phyloP scores from a whole-genome alignment of 768 basidiomycete genomes.

The Lentinula aciculospora region DNA sequence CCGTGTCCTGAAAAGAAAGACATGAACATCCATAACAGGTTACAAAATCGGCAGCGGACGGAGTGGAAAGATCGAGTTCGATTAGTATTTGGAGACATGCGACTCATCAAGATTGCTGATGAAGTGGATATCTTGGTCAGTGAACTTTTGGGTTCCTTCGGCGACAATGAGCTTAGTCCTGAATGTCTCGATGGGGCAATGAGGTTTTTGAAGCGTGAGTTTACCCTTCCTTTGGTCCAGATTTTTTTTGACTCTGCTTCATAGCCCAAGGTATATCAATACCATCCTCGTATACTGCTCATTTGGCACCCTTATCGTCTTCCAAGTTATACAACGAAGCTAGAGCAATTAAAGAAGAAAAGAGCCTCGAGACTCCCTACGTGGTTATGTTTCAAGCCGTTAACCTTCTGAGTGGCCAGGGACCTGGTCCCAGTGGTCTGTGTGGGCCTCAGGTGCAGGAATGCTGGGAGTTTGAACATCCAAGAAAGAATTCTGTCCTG shows the following conservation, averaged over 20 bases:
- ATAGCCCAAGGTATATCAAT: conserved; percentile 92
- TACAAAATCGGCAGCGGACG: conserved; percentile 73
- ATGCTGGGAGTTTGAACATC: conserved; percentile 98
- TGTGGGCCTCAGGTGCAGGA: conserved; percentile 87
- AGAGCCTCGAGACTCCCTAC: conserved; percentile 89
- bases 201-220: conserved; percentile 85
- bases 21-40: conserved; percentile 34
- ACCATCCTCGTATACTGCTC: conserved; percentile 92
- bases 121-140: conserved; percentile 90
- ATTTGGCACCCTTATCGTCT: conserved; percentile 90
- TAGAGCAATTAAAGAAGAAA: conserved; percentile 54
- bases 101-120: conserved; percentile 75
- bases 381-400: conserved; percentile 98
- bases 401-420: conserved; percentile 79
- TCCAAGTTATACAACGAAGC: conserved; percentile 90
- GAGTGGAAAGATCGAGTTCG: conserved; percentile 84
- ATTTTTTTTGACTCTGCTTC: neutral
- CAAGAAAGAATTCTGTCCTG: conserved; percentile 70
- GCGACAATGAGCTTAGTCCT: conserved; percentile 97
- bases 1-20: conserved; percentile 4
- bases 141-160: conserved; percentile 95
- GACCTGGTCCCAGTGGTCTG: conserved; percentile 49
- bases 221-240: conserved; percentile 7
- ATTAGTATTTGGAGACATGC: conserved; percentile 94
- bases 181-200: conserved; percentile 96